Base-by-base conservation (phyloP, 345 rosid genomes). In the Bretschneidera sinensis region DNA sequence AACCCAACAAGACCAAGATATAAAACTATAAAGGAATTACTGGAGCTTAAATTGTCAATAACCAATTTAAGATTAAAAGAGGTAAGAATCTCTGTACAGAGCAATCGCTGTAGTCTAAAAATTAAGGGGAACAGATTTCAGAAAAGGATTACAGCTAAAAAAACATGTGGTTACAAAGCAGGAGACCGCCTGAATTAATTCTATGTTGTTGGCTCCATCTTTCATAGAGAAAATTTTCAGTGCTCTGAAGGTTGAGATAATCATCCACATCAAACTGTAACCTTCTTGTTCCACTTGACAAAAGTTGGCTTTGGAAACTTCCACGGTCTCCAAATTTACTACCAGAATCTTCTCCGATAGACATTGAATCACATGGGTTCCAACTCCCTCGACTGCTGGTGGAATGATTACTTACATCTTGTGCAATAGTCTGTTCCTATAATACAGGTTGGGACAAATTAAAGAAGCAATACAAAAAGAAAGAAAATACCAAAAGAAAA, bases 331-430 rank as follows among this genome's bases (percentile, higher is more conserved):
- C 60, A 11, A 21, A 55, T 60, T 59, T 64, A 49, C 57, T 76
- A 10, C 68, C 45, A 17, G n/a, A 6, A 16, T 68, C 66, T 54
- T 71, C 79, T 63, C 74, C 48, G 0, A 20, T 54, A 55, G 61
- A 76, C 45, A 63, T 53, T 23, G 62, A 59, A 43, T 76, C 72
- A 18, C 62, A 81, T 0, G 95, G 96, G 70, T 78, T 87, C 86
- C 99, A 88, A 61, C 97, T 90, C 54, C 88, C 96, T 10, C 48
- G 84, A 80, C 96, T 90, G 73, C 96, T 94, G 53, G 61, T 51
- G 4, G 87, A 74, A 48, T 69, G 71, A 59, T 52, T 61, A 68
- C 75, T 77, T 33, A 7, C 43, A 60, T 78, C 91, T 57, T 50
- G 76, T 60, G 61, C 75, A 48, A 70, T 57, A 48, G 74, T 66